A percentile compares a stretch with the other conserved stretches of the same genome.
Evolutionary conservation across 1,139 yeast species (phyloP).

Genomic region (Sugiyamaella sp.): DNA sequence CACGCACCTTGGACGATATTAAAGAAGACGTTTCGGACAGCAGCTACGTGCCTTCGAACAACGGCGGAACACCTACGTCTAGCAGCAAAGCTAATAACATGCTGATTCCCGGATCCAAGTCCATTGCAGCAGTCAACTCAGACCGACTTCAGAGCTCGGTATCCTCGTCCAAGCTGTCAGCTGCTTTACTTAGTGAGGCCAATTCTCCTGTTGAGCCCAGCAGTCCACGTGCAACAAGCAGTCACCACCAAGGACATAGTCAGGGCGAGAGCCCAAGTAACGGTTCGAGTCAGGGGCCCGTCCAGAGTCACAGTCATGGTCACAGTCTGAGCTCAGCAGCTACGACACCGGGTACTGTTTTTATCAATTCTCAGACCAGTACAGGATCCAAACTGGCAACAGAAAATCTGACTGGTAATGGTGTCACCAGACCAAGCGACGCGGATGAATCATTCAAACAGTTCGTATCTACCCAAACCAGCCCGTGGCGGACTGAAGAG

Average conservation of each 20-base stretch:
- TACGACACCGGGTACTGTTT: not conserved
- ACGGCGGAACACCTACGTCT: not conserved
- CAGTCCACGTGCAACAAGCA: not conserved
- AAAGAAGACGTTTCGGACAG: conserved; percentile 24
- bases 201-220: conserved; percentile 3
- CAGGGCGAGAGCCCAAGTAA: too few species aligned
- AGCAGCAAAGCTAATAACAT: not conserved
- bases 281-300: too few species aligned
- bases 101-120: not conserved
- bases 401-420: too few species aligned
- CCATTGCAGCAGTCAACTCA: not conserved
- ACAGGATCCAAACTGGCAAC: not conserved
- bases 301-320: not conserved
- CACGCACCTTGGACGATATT: conserved; percentile 21
- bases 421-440: not conserved
- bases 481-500: conserved; percentile 54
- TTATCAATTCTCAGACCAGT: not conserved
- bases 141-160: not conserved
- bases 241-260: too few species aligned
- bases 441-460: conserved; percentile 20
- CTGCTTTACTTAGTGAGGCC: conserved; percentile 9
- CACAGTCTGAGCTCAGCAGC: conserved; percentile 3
- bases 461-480: conserved; percentile 41
- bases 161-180: conserved; percentile 14
- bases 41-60: conserved; percentile 1